Conservation (phyloP, 2,329 filamentous ascomycete genomes). For the Aspergillus costaricaensis region DNA sequence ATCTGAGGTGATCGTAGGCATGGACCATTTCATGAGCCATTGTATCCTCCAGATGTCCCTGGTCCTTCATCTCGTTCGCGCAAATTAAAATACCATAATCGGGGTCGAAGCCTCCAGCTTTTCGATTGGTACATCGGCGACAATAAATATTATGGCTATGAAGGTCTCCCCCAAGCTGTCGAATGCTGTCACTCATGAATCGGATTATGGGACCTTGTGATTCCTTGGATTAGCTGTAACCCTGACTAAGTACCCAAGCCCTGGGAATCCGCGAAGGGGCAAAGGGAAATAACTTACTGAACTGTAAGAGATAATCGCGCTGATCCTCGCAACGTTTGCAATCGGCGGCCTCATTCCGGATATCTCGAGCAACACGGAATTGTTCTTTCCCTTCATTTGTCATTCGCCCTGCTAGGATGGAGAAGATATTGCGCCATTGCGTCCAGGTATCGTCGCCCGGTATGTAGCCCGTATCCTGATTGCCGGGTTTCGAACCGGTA, state of each 20-base stretch:
- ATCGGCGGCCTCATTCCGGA: constrained; percentile 73
- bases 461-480: constrained; percentile 39
- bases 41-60: constrained; percentile 86
- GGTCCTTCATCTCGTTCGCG: constrained; percentile 82
- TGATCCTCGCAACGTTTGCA: constrained; percentile 78
- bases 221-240: neutral
- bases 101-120: constrained; percentile 81
- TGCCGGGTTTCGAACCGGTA: constrained; percentile 15
- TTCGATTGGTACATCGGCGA: constrained; percentile 71
- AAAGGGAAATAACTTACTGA: constrained; percentile 52
- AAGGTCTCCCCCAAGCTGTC: constrained; percentile 74
- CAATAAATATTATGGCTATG: constrained; percentile 77
- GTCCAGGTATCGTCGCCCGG: constrained; percentile 47
- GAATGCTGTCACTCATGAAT: constrained; percentile 82
- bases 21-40: constrained; percentile 98
- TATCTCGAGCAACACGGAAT: constrained; percentile 77
- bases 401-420: constrained; percentile 73
- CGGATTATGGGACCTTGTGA: constrained; percentile 70
- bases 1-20: constrained; percentile 88
- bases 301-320: constrained; percentile 79
- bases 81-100: constrained; percentile 87
- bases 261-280: neutral
- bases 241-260: neutral
- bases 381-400: constrained; percentile 68
- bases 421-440: constrained; percentile 83